Evolutionary conservation across 2,329 filamentous ascomycete species (phyloP).

Genomic region (Phialocephala subalpina): DNA sequence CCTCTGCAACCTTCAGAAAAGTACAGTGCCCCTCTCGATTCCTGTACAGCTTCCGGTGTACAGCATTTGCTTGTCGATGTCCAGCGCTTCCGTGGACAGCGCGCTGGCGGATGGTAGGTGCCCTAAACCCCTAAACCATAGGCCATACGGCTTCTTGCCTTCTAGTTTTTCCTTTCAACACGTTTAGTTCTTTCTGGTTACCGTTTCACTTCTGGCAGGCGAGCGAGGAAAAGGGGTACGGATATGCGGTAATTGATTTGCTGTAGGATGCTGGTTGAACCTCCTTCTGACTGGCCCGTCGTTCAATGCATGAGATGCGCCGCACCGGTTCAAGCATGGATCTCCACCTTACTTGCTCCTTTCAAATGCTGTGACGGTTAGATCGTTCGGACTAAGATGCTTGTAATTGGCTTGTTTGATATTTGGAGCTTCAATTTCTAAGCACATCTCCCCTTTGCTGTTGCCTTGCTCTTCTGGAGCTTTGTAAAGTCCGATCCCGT

Average conservation of each 20-base stretch:
- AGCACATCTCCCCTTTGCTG: background rate
- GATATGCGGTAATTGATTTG: constrained; percentile 16
- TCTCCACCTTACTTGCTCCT: constrained; percentile 15
- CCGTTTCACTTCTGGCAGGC: constrained; percentile 7
- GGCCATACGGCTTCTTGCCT: background rate
- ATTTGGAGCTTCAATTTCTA: constrained; percentile 10
- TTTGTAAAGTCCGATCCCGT: background rate
- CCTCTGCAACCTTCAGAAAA: background rate
- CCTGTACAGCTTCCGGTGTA: background rate
- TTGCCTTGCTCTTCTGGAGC: background rate
- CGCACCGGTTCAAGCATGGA: constrained; percentile 12
- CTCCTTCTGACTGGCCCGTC: constrained; percentile 6
- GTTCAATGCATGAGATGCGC: constrained; percentile 14
- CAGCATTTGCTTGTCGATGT: background rate
- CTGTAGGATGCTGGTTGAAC: constrained; percentile 11
- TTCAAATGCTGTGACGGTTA: constrained; percentile 6
- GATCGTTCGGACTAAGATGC: constrained; percentile 4
- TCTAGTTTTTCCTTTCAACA: constrained; percentile 21
- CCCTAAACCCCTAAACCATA: background rate
- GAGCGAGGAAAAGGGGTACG: constrained; percentile 11
- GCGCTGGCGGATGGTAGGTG: background rate
- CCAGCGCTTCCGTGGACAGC: background rate
- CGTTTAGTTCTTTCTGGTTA: background rate
- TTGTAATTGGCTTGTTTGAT: constrained; percentile 13
- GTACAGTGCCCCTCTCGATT: background rate